Conservation (phyloP, 2,329 filamentous ascomycete species). For the Neurospora sp. region DNA sequence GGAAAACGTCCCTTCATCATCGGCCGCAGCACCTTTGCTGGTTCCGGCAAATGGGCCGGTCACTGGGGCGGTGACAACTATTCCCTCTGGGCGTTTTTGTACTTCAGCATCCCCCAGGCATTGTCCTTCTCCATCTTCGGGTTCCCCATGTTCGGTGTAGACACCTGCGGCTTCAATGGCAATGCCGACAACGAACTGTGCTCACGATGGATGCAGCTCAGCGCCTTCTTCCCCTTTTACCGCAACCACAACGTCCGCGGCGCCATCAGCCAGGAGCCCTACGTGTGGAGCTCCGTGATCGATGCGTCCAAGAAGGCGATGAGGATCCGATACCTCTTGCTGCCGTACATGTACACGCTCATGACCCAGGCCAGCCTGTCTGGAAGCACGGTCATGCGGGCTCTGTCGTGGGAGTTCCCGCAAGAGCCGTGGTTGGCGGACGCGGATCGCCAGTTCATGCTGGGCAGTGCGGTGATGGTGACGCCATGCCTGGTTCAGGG, state of each 20-base stretch:
- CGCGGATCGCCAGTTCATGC: slow-evolving; percentile 63
- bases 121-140: slow-evolving; percentile 66
- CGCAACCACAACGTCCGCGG: slow-evolving; percentile 62
- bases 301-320: slow-evolving; percentile 58
- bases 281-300: slow-evolving; percentile 56
- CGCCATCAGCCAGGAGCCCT: slow-evolving; percentile 59
- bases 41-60: slow-evolving; percentile 64
- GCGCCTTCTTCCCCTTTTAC: slow-evolving; percentile 69
- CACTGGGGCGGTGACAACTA: slow-evolving; percentile 77
- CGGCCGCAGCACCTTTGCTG: slow-evolving; percentile 70
- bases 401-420: slow-evolving; percentile 65
- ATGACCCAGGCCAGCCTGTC: slow-evolving; percentile 56
- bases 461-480: slow-evolving; percentile 56
- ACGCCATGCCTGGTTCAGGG: slow-evolving; percentile 58
- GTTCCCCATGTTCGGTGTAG: slow-evolving; percentile 67
- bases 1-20: slow-evolving; percentile 72
- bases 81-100: slow-evolving; percentile 64
- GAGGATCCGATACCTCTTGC: slow-evolving; percentile 57
- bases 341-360: slow-evolving; percentile 70
- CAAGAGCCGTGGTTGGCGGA: slow-evolving; percentile 56
- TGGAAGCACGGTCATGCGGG: slow-evolving; percentile 63
- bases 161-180: slow-evolving; percentile 61
- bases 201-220: slow-evolving; percentile 48
- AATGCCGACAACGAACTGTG: slow-evolving; percentile 63
- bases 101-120: slow-evolving; percentile 67